Percentiles rank a stretch among this genome's conserved stretches.
Evolutionary conservation across 768 basidiomycete genomes (phyloP).

Genomic region (Lactarius deliciosus): DNA sequence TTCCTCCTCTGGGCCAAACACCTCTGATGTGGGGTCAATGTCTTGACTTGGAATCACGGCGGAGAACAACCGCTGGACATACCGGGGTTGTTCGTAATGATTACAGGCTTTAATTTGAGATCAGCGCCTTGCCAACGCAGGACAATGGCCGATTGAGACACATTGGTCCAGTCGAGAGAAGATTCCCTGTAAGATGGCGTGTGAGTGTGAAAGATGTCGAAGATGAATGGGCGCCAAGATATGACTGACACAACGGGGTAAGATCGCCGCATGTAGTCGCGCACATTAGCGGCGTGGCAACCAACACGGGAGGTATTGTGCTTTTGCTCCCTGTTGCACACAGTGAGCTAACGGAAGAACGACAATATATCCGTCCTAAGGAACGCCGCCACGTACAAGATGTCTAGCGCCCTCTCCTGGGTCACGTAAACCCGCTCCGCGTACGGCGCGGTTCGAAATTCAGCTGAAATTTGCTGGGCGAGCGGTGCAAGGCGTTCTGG

Average conservation of each 20-base stretch:
- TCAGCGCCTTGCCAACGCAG: constrained; percentile 17
- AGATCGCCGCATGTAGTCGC: background rate
- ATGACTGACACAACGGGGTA: constrained; percentile 7
- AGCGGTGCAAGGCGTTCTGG: constrained; percentile 1
- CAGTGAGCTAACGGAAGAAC: background rate
- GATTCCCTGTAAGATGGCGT: background rate
- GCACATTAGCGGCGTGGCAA: constrained; percentile 4
- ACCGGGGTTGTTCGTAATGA: constrained; percentile 15
- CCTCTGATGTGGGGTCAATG: background rate
- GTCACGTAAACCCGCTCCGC: background rate
- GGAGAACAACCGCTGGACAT: background rate
- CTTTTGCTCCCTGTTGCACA: background rate
- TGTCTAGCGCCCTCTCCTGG: background rate
- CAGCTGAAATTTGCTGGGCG: background rate
- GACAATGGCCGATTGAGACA: constrained; percentile 12
- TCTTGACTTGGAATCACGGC: background rate
- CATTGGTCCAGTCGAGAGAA: constrained; percentile 7
- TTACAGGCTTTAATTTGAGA: constrained; percentile 3
- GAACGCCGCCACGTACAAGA: constrained; percentile 1
- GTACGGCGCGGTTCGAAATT: background rate
- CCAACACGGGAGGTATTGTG: background rate
- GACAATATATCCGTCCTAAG: background rate
- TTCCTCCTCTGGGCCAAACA: background rate
- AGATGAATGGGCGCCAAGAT: background rate
- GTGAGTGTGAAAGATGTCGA: background rate